Conservation (phyloP, 2,329 filamentous ascomycete species). For the Stachybotrys chartarum region DNA sequence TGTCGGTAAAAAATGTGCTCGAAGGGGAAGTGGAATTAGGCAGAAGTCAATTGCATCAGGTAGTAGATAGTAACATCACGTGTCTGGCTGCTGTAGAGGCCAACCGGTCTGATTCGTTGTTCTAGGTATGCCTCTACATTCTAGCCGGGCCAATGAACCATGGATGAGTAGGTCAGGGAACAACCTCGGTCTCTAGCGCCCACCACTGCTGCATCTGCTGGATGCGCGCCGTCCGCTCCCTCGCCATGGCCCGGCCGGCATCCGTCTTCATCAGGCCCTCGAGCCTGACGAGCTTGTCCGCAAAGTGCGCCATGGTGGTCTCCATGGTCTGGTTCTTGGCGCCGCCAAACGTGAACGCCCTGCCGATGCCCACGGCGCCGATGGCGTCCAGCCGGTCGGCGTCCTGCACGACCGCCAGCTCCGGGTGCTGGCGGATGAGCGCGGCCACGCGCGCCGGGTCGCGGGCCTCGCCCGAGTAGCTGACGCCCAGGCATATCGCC, state of each 20-base stretch:
- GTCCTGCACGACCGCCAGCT: conserved; percentile 74
- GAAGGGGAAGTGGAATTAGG: no score
- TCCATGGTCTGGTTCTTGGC: conserved; percentile 53
- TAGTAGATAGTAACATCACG: no score
- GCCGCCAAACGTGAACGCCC: conserved; percentile 59
- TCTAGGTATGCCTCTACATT: no score
- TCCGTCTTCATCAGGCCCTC: conserved; percentile 59
- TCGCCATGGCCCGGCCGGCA: conserved; percentile 44
- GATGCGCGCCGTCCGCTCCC: conserved; percentile 45
- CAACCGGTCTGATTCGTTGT: no score
- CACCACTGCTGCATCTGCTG: conserved; percentile 50
- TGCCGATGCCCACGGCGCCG: conserved; percentile 75
- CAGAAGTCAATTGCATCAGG: no score
- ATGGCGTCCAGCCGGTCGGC: conserved; percentile 89
- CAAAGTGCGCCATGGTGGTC: conserved; percentile 66
- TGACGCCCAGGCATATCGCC: conserved; percentile 66
- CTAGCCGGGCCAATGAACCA: no score
- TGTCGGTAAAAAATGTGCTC: no score
- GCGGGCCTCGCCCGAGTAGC: conserved; percentile 66
- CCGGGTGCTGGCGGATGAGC: conserved; percentile 57
- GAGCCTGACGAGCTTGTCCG: conserved; percentile 64
- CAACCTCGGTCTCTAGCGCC: conserved; percentile 38
- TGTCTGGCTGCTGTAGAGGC: no score
- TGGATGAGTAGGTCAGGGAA: no score
- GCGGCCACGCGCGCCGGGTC: conserved; percentile 52